phyloP scores from a whole-genome alignment of 1,284 basidiomycete species.

The Sanghuangporus baumii region DNA sequence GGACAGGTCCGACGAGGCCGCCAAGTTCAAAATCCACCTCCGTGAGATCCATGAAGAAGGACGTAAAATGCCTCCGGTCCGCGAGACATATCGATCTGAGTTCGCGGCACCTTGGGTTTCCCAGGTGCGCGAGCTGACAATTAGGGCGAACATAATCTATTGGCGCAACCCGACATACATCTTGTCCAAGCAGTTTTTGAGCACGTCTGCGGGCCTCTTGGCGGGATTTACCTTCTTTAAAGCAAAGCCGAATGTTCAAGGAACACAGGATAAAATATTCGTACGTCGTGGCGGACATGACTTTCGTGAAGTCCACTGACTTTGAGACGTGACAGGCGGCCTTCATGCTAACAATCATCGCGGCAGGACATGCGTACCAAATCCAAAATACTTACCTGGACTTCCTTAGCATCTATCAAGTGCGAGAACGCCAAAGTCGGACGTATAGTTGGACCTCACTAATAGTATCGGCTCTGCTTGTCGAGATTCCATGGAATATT shows the following conservation, averaged over 20 bases:
- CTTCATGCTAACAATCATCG: slow-evolving; percentile 42
- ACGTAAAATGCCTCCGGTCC: slow-evolving; percentile 30
- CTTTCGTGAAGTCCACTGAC: slow-evolving; percentile 24
- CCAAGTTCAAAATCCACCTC: slow-evolving; percentile 26
- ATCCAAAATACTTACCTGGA: slow-evolving; percentile 41
- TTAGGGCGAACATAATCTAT: slow-evolving; percentile 48
- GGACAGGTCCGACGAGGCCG: slow-evolving; percentile 32
- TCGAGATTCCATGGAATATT: slow-evolving; percentile 17
- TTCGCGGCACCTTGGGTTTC: slow-evolving; percentile 44
- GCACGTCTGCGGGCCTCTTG: slow-evolving; percentile 13
- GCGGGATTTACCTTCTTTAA: slow-evolving; percentile 19
- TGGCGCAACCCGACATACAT: slow-evolving; percentile 54
- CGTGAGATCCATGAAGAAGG: slow-evolving; percentile 35
- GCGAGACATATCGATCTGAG: slow-evolving; percentile 32
- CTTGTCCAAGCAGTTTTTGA: slow-evolving; percentile 36
- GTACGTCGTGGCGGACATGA: slow-evolving; percentile 40
- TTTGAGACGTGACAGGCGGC: slow-evolving; percentile 29
- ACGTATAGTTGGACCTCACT: slow-evolving; percentile 18
- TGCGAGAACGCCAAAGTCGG: slow-evolving; percentile 18
- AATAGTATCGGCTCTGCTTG: slow-evolving; percentile 9
- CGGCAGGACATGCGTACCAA: slow-evolving; percentile 40
- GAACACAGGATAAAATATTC: slow-evolving; percentile 17
- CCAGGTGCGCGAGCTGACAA: slow-evolving; percentile 41
- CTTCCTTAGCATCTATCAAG: slow-evolving; percentile 14
- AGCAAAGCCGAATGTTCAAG: slow-evolving; percentile 13